Percentiles rank a stretch among this genome's conserved stretches.
phyloP scores from a whole-genome alignment of 208 protist species.

The Leishmania tarentolae region DNA sequence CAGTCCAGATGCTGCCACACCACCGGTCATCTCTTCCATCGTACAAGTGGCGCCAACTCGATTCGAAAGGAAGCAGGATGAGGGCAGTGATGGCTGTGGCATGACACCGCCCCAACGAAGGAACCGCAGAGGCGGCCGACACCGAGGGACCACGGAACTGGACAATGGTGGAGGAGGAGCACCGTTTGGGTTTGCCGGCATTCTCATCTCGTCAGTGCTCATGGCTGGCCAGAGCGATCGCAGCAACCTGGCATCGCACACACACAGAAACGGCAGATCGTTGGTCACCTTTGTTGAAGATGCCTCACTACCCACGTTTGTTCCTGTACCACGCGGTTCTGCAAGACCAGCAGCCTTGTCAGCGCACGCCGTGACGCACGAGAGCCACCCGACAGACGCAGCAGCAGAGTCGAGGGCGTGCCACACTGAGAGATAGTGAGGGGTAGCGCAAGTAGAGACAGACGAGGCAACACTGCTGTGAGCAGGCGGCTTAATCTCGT shows the following conservation, averaged over 20 bases:
- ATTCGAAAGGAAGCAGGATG: not conserved
- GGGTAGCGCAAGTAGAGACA: not conserved
- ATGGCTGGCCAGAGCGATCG: constrained; percentile 10
- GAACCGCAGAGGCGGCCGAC: constrained; percentile 1
- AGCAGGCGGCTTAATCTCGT: not conserved
- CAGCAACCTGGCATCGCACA: constrained; percentile 18
- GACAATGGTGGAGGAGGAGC: not conserved
- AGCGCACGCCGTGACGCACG: not conserved
- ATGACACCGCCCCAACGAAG: constrained; percentile 1
- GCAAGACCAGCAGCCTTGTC: not conserved
- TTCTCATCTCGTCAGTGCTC: not conserved
- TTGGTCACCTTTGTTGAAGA: not conserved
- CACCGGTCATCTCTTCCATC: not conserved
- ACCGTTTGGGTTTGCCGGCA: not conserved
- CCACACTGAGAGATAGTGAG: not conserved
- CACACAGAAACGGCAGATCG: constrained; percentile 2
- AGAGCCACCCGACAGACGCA: not conserved
- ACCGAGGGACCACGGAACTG: not conserved
- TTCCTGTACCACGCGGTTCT: not conserved
- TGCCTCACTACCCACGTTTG: not conserved
- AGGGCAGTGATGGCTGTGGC: not conserved
- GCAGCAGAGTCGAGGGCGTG: not conserved
- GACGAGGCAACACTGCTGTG: not conserved
- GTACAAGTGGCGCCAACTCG: not conserved
- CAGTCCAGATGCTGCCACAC: not conserved